These are phyloP conservation scores for Xylaria sp. DNA, from an alignment of 2,329 filamentous ascomycete genomes.

Conservation along the genomic window DNA sequence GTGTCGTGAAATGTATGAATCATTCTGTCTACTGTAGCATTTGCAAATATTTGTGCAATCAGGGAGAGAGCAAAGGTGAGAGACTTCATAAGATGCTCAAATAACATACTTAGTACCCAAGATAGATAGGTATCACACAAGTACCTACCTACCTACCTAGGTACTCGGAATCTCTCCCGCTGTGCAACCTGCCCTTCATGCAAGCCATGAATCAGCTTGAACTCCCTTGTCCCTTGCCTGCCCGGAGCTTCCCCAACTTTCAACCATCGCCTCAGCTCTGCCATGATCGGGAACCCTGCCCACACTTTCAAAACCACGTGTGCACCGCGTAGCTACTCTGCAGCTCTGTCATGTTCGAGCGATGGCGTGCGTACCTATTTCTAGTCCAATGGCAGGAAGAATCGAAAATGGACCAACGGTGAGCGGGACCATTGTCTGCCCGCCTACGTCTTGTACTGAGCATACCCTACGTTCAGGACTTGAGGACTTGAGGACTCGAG, in stretches of 20 bases:
- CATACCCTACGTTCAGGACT: slow-evolving; percentile 8
- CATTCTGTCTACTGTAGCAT: neutral
- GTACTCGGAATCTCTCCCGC: neutral
- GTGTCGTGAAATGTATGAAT: neutral
- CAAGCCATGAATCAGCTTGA: slow-evolving; percentile 2
- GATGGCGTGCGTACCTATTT: slow-evolving; percentile 26
- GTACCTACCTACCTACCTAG: neutral
- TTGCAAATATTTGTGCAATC: neutral
- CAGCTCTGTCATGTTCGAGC: neutral
- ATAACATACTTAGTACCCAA: neutral
- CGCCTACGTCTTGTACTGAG: slow-evolving; percentile 30
- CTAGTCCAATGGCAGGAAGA: slow-evolving; percentile 15
- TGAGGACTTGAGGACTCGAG: too few species aligned
- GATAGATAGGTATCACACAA: neutral
- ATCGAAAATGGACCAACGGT: slow-evolving; percentile 13
- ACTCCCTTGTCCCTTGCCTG: slow-evolving; percentile 18
- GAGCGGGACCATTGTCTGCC: slow-evolving; percentile 22
- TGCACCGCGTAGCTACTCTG: slow-evolving; percentile 14
- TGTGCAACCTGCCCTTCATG: neutral
- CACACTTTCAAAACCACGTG: slow-evolving; percentile 17
- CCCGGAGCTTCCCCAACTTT: slow-evolving; percentile 37
- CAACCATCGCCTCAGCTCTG: slow-evolving; percentile 18
- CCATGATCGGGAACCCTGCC: slow-evolving; percentile 7
- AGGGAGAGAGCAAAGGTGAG: neutral
- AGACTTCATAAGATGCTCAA: neutral